phyloP scores from a whole-genome alignment of 228 moss, liverwort and hornwort species.

The Sphagnum magellanicum region DNA sequence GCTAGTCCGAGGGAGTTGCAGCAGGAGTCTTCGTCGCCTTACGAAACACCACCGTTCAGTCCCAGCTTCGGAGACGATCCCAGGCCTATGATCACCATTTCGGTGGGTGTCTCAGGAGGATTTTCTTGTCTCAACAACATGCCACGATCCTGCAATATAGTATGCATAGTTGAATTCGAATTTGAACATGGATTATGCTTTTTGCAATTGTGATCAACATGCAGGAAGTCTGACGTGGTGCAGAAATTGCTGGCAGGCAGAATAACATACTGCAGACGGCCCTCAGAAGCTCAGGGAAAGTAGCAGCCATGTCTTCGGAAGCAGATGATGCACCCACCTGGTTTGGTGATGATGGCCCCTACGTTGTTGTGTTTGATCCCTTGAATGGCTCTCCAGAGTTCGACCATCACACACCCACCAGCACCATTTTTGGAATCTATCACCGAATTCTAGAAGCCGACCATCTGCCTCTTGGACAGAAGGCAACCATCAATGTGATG shows the following conservation, averaged over 20 bases:
- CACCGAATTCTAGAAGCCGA: slow-evolving; percentile 55
- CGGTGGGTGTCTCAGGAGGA: too few species aligned
- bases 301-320: slow-evolving; percentile 81
- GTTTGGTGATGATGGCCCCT: slow-evolving; percentile 71
- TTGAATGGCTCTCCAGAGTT: slow-evolving; percentile 85
- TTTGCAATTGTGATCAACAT: too few species aligned
- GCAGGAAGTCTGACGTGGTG: slow-evolving; percentile 21
- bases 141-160: too few species aligned
- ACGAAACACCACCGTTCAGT: too few species aligned
- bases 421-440: slow-evolving; percentile 93
- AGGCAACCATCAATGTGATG: slow-evolving; percentile 72
- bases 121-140: too few species aligned
- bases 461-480: slow-evolving; percentile 54
- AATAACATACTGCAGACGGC: slow-evolving; percentile 87
- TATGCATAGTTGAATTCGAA: too few species aligned
- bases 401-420: slow-evolving; percentile 79
- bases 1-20: slow-evolving; percentile 71
- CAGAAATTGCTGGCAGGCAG: slow-evolving; percentile 88
- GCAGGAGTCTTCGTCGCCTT: too few species aligned
- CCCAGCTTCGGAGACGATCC: too few species aligned
- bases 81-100: too few species aligned
- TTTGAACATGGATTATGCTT: too few species aligned
- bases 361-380: slow-evolving; percentile 89
- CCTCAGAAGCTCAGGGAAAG: slow-evolving; percentile 84
- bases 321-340: slow-evolving; percentile 82